Evolutionary conservation across 345 rosid species (phyloP).

Genomic region (Linum lewisii): DNA sequence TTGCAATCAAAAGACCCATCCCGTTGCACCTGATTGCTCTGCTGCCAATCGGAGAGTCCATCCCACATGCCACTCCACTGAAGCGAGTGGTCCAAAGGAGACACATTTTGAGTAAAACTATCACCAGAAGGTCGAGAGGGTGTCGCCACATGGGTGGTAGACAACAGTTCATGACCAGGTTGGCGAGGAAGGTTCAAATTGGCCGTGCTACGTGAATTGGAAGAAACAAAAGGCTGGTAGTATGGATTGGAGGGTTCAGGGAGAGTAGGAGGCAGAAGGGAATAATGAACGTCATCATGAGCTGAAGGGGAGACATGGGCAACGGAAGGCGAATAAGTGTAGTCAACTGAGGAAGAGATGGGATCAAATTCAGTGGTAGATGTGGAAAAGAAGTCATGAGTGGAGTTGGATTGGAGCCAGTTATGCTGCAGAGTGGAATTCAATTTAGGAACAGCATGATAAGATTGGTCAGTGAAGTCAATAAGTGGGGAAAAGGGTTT

Average conservation of each 20-base stretch:
- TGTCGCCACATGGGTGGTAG: constrained; percentile 16
- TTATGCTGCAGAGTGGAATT: constrained; percentile 21
- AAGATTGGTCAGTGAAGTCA: constrained; percentile 29
- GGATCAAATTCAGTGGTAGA: constrained; percentile 13
- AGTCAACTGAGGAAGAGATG: constrained; percentile 13
- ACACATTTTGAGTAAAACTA: constrained; percentile 16
- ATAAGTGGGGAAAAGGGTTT: constrained; percentile 25
- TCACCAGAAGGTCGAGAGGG: constrained; percentile 14
- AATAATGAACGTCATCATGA: constrained; percentile 16
- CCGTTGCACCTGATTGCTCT: constrained; percentile 12
- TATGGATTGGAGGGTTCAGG: constrained; percentile 27
- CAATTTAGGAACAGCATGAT: constrained; percentile 10
- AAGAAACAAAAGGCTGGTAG: constrained; percentile 27
- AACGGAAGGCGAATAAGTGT: constrained; percentile 17
- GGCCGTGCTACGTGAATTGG: constrained; percentile 7
- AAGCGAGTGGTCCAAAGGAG: constrained; percentile 12
- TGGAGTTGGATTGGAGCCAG: constrained; percentile 15
- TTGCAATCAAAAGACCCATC: constrained; percentile 19
- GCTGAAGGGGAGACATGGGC: constrained; percentile 18
- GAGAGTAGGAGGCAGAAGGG: constrained; percentile 13
- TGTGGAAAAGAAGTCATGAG: constrained; percentile 9
- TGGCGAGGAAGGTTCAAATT: constrained; percentile 10
- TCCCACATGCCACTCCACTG: constrained; percentile 32
- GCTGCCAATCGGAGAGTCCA: constrained; percentile 20
- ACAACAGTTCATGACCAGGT: constrained; percentile 17